phyloP scores from a whole-genome alignment of 805 yeast genomes.

The Sugiyamaella floridensis region DNA sequence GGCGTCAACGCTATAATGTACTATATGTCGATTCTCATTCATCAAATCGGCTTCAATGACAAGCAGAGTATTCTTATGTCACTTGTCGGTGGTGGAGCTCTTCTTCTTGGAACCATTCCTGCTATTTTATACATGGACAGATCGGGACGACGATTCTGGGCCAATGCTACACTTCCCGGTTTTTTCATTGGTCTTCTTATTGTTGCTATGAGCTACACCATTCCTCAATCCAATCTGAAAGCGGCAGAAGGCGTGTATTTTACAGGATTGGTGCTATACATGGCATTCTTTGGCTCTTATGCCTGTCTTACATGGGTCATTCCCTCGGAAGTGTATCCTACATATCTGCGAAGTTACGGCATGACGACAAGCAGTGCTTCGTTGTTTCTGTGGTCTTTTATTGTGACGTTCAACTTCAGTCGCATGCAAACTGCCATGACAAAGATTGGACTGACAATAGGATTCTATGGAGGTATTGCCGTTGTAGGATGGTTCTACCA shows the following conservation, averaged over 20 bases:
- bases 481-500: slow-evolving; percentile 40
- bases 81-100: slow-evolving; percentile 60
- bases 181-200: slow-evolving; percentile 55
- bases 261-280: slow-evolving; percentile 56
- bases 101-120: slow-evolving; percentile 58
- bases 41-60: slow-evolving; percentile 45
- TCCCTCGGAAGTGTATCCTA: slow-evolving; percentile 58
- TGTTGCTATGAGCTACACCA: slow-evolving; percentile 51
- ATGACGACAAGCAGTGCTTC: slow-evolving; percentile 55
- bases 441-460: slow-evolving; percentile 54
- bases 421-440: slow-evolving; percentile 52
- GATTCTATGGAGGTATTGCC: slow-evolving; percentile 64
- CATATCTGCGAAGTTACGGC: slow-evolving; percentile 54
- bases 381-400: slow-evolving; percentile 56
- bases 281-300: slow-evolving; percentile 61
- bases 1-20: slow-evolving; percentile 64
- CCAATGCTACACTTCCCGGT: slow-evolving; percentile 45
- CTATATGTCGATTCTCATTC: slow-evolving; percentile 54
- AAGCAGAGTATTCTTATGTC: slow-evolving; percentile 58
- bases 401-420: slow-evolving; percentile 57
- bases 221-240: slow-evolving; percentile 34
- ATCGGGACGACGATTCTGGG: slow-evolving; percentile 51
- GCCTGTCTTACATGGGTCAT: slow-evolving; percentile 64
- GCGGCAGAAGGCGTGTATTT: slow-evolving; percentile 56
- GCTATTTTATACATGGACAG: slow-evolving; percentile 39